Percentiles rank a stretch among this genome's conserved stretches.
Conservation (phyloP, 2,329 filamentous ascomycete species). For the Fusarium transvaalense region DNA sequence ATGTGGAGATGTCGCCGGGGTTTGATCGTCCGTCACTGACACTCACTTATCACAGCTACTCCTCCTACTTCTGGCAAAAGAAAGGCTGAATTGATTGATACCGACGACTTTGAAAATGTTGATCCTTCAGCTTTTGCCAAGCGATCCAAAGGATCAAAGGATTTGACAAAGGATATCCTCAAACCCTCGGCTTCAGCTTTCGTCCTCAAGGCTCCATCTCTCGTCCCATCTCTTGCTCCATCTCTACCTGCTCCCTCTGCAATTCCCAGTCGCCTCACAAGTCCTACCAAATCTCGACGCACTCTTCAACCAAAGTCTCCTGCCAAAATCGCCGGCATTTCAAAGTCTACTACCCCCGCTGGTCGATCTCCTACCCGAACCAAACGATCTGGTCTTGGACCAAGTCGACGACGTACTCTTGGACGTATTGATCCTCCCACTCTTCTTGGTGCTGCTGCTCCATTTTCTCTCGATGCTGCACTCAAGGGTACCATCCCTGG, state of each 20-base stretch:
- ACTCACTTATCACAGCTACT: slow-evolving; percentile 54
- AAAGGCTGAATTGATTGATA: slow-evolving; percentile 67
- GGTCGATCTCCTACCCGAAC: slow-evolving; percentile 82
- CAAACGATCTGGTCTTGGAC: slow-evolving; percentile 77
- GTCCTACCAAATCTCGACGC: slow-evolving; percentile 55
- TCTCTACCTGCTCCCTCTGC: slow-evolving; percentile 40
- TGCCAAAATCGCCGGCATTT: slow-evolving; percentile 59
- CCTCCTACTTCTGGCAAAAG: slow-evolving; percentile 63
- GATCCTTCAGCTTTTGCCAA: slow-evolving; percentile 70
- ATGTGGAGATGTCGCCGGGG: slow-evolving; percentile 51
- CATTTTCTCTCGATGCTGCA: slow-evolving; percentile 88
- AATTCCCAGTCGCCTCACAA: slow-evolving; percentile 46
- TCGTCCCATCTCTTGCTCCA: slow-evolving; percentile 14
- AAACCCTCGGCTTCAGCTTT: slow-evolving; percentile 63
- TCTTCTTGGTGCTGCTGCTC: slow-evolving; percentile 65
- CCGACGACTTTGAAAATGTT: slow-evolving; percentile 71
- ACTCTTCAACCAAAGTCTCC: slow-evolving; percentile 68
- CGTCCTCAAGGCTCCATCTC: slow-evolving; percentile 58
- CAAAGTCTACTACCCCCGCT: slow-evolving; percentile 73
- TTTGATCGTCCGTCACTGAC: slow-evolving; percentile 17
- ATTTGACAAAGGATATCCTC: slow-evolving; percentile 57
- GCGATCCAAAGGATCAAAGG: slow-evolving; percentile 65
- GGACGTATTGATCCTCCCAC: slow-evolving; percentile 78
- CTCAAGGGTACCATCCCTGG: slow-evolving; percentile 79
- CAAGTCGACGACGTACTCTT: slow-evolving; percentile 74